Conservation (phyloP, 768 basidiomycete genomes). For the Lactarius trivialis region DNA sequence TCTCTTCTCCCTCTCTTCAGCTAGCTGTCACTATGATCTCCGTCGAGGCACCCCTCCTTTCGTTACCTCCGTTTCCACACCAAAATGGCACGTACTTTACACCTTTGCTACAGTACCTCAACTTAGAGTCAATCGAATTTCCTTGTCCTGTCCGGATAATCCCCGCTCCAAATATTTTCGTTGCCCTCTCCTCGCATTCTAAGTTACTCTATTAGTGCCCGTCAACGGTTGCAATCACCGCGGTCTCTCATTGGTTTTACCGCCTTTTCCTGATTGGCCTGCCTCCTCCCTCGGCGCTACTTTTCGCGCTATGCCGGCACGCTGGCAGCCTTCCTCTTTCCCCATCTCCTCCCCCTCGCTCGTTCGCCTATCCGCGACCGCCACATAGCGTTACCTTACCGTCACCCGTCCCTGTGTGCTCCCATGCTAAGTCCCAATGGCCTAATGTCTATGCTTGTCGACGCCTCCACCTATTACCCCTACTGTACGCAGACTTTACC, state of each 20-base stretch:
- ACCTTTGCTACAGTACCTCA: not conserved
- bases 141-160: conserved; percentile 10
- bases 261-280: conserved; percentile 3
- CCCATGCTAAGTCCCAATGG: conserved; percentile 14
- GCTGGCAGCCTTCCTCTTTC: not conserved
- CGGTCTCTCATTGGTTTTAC: conserved; percentile 6
- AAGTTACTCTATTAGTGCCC: not conserved
- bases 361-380: not conserved
- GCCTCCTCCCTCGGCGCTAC: conserved; percentile 7
- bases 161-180: conserved; percentile 1
- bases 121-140: not conserved
- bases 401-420: conserved; percentile 9
- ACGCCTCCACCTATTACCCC: not conserved
- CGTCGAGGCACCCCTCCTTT: not conserved
- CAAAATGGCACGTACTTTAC: not conserved
- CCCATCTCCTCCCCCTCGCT: conserved; percentile 4
- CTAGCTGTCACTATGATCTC: not conserved
- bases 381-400: conserved; percentile 9
- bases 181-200: not conserved
- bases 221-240: conserved; percentile 11
- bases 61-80: not conserved
- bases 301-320: not conserved
- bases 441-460: not conserved
- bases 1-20: not conserved
- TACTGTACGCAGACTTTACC: not conserved